These are phyloP conservation scores for Terfezia boudieri DNA, from an alignment of 495 filamentous ascomycete species.

Conservation along the genomic window DNA sequence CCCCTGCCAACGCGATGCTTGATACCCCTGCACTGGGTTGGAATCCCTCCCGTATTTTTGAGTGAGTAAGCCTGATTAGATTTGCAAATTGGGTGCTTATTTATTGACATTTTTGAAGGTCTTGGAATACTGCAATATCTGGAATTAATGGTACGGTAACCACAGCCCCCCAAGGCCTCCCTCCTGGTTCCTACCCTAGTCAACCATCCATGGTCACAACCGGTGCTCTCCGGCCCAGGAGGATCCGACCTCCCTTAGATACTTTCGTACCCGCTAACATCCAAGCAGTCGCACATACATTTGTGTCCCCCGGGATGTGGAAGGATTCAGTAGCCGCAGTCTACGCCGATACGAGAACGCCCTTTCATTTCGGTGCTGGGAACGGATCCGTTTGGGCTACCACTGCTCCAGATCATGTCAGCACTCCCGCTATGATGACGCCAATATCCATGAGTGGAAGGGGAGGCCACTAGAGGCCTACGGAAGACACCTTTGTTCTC, in stretches of 20 bases:
- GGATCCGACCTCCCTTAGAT: slow-evolving; percentile 23
- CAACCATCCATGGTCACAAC: slow-evolving; percentile 15
- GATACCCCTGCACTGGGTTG: slow-evolving; percentile 33
- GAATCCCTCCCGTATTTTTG: slow-evolving; percentile 86
- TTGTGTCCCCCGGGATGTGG: slow-evolving; percentile 91
- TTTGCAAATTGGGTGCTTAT: not conserved
- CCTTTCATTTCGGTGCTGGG: slow-evolving; percentile 16
- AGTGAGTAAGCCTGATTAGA: slow-evolving; percentile 36
- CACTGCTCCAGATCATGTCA: not conserved
- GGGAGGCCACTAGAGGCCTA: too few relatives aligned
- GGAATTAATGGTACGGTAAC: slow-evolving; percentile 18
- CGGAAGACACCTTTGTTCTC: too few relatives aligned
- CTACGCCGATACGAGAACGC: slow-evolving; percentile 23
- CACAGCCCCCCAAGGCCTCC: not conserved
- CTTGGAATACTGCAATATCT: slow-evolving; percentile 19
- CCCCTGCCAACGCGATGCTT: slow-evolving; percentile 33
- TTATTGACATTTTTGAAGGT: slow-evolving; percentile 7
- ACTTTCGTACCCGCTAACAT: slow-evolving; percentile 7
- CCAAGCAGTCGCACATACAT: slow-evolving; percentile 20
- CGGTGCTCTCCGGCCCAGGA: not conserved
- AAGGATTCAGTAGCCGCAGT: slow-evolving; percentile 83
- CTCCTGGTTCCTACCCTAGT: not conserved
- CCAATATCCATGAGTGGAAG: not conserved
- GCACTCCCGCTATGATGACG: not conserved
- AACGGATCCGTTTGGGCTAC: slow-evolving; percentile 5